These are phyloP conservation scores for Sungouiozyma ichnusensis DNA, from an alignment of 805 yeast species.

Conservation along the genomic window DNA sequence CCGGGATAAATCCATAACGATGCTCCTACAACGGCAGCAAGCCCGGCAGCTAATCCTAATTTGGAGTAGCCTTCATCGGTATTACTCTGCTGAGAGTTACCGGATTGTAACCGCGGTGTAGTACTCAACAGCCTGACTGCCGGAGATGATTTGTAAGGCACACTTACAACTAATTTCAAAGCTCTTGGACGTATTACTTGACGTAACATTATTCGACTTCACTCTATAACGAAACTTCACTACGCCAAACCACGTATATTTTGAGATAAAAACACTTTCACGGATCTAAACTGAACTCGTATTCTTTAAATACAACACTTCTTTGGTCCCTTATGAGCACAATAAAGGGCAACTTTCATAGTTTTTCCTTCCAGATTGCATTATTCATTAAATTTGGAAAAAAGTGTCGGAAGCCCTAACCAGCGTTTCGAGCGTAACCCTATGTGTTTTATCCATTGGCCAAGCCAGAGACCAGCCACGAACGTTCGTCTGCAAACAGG, in stretches of 20 bases:
- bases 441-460: too few species aligned
- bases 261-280: too few species aligned
- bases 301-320: too few species aligned
- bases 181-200: background rate
- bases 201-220: background rate
- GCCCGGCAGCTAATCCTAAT: background rate
- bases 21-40: background rate
- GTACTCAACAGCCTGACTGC: background rate
- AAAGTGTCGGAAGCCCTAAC: too few species aligned
- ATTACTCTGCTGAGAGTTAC: background rate
- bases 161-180: background rate
- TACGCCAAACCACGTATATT: too few species aligned
- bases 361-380: too few species aligned
- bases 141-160: background rate
- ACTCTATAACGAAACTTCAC: too few species aligned
- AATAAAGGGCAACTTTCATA: background rate
- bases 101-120: background rate
- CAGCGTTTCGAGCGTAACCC: too few species aligned
- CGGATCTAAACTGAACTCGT: too few species aligned
- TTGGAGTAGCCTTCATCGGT: background rate
- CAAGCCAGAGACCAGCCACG: too few species aligned
- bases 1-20: background rate
- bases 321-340: background rate
- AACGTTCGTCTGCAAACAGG: too few species aligned
- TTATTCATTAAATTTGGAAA: too few species aligned